These are phyloP conservation scores for Davidsoniella australis DNA, from an alignment of 2,329 filamentous ascomycete genomes.

Conservation along the genomic window DNA sequence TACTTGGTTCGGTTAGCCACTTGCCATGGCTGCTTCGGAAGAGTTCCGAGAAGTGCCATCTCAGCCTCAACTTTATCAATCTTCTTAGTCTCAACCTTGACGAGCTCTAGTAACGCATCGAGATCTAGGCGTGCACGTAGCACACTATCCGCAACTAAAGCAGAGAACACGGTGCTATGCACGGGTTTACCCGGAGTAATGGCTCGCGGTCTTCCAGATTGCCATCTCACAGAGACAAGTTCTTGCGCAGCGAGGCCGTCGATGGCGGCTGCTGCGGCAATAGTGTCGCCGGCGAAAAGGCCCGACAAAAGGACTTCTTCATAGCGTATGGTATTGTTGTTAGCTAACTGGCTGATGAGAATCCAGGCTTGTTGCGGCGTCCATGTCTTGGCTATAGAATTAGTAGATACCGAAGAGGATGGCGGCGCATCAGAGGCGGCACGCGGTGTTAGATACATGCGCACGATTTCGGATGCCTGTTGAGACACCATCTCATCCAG, in stretches of 20 bases:
- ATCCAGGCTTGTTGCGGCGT: conserved; percentile 79
- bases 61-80: conserved; percentile 72
- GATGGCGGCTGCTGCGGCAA: conserved; percentile 38
- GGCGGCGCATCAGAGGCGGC: conserved; percentile 17
- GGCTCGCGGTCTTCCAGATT: conserved; percentile 58
- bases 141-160: conserved; percentile 53
- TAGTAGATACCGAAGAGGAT: neutral
- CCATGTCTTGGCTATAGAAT: conserved; percentile 35
- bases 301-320: conserved; percentile 68
- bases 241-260: conserved; percentile 72
- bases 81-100: conserved; percentile 52
- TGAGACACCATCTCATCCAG: conserved; percentile 80
- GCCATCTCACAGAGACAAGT: conserved; percentile 58
- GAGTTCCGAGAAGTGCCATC: conserved; percentile 47
- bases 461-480: conserved; percentile 75
- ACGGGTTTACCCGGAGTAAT: conserved; percentile 75
- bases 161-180: conserved; percentile 66
- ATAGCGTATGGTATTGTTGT: conserved; percentile 55
- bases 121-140: conserved; percentile 59
- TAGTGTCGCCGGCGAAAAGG: conserved; percentile 42
- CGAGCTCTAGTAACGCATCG: conserved; percentile 48
- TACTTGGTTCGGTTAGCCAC: conserved; percentile 50
- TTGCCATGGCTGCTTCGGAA: conserved; percentile 57
- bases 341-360: conserved; percentile 61
- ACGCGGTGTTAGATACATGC: conserved; percentile 57